Base-by-base conservation (phyloP, 345 rosid species). In the Linum lewisii region DNA sequence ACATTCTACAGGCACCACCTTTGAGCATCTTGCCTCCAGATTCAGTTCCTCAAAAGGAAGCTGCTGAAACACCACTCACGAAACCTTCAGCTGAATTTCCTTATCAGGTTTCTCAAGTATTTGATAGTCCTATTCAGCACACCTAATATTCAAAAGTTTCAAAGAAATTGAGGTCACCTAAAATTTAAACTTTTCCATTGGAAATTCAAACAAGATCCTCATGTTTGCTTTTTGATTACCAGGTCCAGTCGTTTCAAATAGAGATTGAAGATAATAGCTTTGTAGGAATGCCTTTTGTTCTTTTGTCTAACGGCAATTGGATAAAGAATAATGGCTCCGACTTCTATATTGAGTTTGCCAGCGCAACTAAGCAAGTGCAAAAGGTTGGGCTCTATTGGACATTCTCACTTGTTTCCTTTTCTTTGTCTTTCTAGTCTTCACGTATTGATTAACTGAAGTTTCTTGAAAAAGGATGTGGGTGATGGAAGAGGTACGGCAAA, bases 221-320 rank as follows among this genome's bases (percentile, higher is more conserved):
- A 23, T 70, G 36, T 62, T 59, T 32, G 57, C 57, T 21, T 26
- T 66, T 65, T 60, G 34, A 54, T 67, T 69, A 73, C 65, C 76
- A 93, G 99, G 84, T 93, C 58, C 95, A 87, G 75, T 78, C 77
- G 25, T 51, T 82, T 55, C 87, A 81, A 77, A 53, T 93, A 64
- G 90, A 85, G 75, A 66, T 87, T 71, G 87, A 81, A 77, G 97
- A 81, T n/a, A 87, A 70, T 13, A 71, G 59, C 69, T 85, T 73
- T 70, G 76, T 73, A 24, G 99, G 99, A 68, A 89, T 93, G 92
- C 92, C 97, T 24, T 93, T 93, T 81, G 96, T 93, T 59, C 81
- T 93, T 74, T 58, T 67, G 57, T 73, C 79, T 68, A 82, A 79
- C 62, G 94, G 78, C 76, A 79, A 69, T 8, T 93, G 99, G 99